Evolutionary conservation across 306 rosid species (phyloP), one percentile per base, ranked within the genome.

Genomic region (Comarum palustre): DNA sequence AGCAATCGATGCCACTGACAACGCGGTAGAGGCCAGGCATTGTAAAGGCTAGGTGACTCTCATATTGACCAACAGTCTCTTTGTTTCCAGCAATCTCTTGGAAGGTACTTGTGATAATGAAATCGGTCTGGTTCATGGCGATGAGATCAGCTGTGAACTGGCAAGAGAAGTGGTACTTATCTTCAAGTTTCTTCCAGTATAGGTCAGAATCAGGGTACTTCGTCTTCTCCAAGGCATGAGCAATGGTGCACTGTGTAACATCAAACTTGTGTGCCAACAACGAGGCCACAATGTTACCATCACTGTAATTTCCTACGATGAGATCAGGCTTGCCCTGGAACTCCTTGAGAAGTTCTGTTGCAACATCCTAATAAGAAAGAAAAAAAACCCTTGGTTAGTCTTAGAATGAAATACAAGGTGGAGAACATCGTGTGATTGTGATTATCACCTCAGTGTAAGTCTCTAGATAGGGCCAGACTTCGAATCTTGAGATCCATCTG

Each of bases 81-180:
- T 91, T 90, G 89, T 96, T 95, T 90, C 99, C 99, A 76, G 97
- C 99, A 80, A 95, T 95, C 84, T 95, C 99, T 79, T 95, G 99
- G 90, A 85, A 95, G 57, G 99, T 95, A 82, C 97, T 91, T 42
- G 99, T 95, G 81, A 95, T 91, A 16, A 95, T 95, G 73, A 95
- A 91, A 79, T 95, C 97, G 0, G 99, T 95, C 77, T 91, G 99
- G 84, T 91, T 95, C 97, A 95, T 95, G 39, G 99, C 99, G 0
- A 95, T 85, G 34, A 95, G 99, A 88, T 95, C 99, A 36, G 99
- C 99, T 8, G 99, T 95, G 70, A 95, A 91, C 80, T 95, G 97
- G 90, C 87, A 86, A 5, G 99, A 88, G 87, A 95, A 95, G 88
- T 91, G 96, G 39, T 95, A 91, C 79, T 86, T 91, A 43, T 90